Percentiles rank a stretch among this genome's conserved stretches.
Evolutionary conservation across 1,139 yeast genomes (phyloP).

Genomic region (Blastobotrys petasosporus): DNA sequence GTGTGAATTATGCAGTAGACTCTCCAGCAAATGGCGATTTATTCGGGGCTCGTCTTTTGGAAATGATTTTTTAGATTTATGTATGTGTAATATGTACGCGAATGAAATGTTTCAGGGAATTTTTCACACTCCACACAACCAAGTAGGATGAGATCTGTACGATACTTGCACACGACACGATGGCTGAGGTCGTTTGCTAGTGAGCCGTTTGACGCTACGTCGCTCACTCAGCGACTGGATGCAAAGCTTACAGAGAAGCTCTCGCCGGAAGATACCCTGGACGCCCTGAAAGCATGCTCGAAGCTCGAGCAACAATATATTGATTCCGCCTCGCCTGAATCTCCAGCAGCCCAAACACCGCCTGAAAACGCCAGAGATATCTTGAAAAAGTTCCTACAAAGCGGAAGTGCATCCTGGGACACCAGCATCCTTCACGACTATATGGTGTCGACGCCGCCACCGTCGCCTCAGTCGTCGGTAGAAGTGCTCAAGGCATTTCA

Average conservation of each 20-base stretch:
- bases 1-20: conserved; percentile 25
- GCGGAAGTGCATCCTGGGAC: conserved; percentile 15
- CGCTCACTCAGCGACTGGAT: background rate
- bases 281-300: conserved; percentile 21
- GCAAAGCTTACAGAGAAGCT: background rate
- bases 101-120: background rate
- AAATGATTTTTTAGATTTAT: background rate
- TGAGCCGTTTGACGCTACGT: background rate
- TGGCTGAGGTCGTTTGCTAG: background rate
- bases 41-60: conserved; percentile 16
- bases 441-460: conserved; percentile 23
- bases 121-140: background rate
- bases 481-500: conserved; percentile 23
- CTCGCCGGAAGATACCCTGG: conserved; percentile 2
- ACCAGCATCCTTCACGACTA: conserved; percentile 20
- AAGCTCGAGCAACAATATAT: conserved; percentile 16
- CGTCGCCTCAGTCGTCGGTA: conserved; percentile 22
- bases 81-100: background rate
- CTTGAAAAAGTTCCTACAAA: conserved; percentile 18
- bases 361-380: conserved; percentile 19
- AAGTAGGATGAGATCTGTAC: no score
- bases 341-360: conserved; percentile 19
- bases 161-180: conserved; percentile 7
- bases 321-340: conserved; percentile 19
- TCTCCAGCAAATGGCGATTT: conserved; percentile 23